Percentiles rank a stretch among this genome's conserved stretches.
These are phyloP conservation scores for Leccinellum rugosiceps DNA, from an alignment of 768 basidiomycete species.

Conservation along the genomic window DNA sequence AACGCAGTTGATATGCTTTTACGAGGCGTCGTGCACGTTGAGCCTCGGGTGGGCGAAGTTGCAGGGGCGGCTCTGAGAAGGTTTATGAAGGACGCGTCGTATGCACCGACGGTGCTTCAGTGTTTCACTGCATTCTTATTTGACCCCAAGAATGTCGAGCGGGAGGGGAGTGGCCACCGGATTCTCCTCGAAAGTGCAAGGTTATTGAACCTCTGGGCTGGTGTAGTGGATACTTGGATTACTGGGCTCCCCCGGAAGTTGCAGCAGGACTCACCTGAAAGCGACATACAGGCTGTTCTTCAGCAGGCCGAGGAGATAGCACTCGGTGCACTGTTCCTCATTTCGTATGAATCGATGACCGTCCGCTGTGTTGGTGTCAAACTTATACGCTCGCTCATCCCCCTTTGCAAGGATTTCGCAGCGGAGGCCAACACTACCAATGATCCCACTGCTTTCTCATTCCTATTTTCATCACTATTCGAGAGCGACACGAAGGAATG, in stretches of 20 bases:
- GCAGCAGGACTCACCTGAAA: slow-evolving; percentile 35
- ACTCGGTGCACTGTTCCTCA: slow-evolving; percentile 70
- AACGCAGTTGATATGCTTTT: slow-evolving; percentile 78
- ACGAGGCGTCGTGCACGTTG: slow-evolving; percentile 80
- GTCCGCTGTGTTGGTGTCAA: slow-evolving; percentile 63
- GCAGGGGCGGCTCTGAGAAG: slow-evolving; percentile 68
- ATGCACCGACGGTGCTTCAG: slow-evolving; percentile 56
- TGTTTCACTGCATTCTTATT: slow-evolving; percentile 74
- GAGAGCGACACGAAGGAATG: slow-evolving; percentile 46
- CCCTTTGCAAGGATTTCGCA: slow-evolving; percentile 44
- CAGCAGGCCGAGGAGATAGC: slow-evolving; percentile 60
- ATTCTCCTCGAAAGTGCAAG: slow-evolving; percentile 65
- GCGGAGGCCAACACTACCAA: slow-evolving; percentile 29
- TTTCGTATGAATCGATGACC: slow-evolving; percentile 51
- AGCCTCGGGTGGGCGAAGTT: slow-evolving; percentile 67
- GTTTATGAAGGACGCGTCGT: slow-evolving; percentile 58
- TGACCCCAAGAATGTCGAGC: slow-evolving; percentile 57
- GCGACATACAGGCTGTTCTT: slow-evolving; percentile 41
- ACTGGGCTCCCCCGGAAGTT: slow-evolving; percentile 42
- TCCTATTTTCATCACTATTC: slow-evolving; percentile 50
- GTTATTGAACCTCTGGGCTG: slow-evolving; percentile 70
- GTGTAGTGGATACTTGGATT: slow-evolving; percentile 69
- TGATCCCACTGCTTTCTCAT: slow-evolving; percentile 25
- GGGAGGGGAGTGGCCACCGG: slow-evolving; percentile 60
- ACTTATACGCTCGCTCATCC: slow-evolving; percentile 56